These are phyloP conservation scores for Nakazawaea molendinolei DNA, from an alignment of 805 yeast species.

Conservation along the genomic window DNA sequence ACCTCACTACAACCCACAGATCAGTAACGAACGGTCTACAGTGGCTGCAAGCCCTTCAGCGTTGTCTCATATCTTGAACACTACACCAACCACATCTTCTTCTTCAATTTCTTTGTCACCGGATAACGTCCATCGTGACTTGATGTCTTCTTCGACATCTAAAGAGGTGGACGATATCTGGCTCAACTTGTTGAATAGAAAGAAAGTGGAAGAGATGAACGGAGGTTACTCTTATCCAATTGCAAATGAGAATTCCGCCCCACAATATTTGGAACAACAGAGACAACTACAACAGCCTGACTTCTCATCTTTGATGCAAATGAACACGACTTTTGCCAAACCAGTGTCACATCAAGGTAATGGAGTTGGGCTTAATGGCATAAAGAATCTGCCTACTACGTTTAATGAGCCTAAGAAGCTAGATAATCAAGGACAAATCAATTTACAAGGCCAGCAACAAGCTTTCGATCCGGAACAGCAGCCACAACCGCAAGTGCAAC, in stretches of 20 bases:
- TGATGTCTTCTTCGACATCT: slow-evolving; percentile 2
- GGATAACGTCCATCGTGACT: not conserved
- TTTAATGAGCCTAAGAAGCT: too few species aligned
- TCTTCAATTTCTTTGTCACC: slow-evolving; percentile 2
- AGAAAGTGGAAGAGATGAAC: slow-evolving; percentile 5
- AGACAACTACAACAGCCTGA: slow-evolving; percentile 5
- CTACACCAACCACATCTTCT: slow-evolving; percentile 1
- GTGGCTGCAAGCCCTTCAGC: not conserved
- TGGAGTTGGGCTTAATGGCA: too few species aligned
- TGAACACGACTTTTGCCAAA: too few species aligned
- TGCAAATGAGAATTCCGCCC: not conserved
- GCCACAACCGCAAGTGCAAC: too few species aligned
- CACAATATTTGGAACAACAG: not conserved
- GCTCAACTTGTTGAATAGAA: slow-evolving; percentile 7
- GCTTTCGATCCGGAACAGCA: too few species aligned
- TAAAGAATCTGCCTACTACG: too few species aligned
- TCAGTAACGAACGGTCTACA: not conserved
- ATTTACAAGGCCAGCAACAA: too few species aligned
- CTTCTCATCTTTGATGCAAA: slow-evolving; percentile 3
- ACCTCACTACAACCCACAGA: not conserved
- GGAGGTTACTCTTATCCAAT: slow-evolving; percentile 1
- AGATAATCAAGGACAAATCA: too few species aligned
- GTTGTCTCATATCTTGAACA: not conserved
- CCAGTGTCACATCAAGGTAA: too few species aligned
- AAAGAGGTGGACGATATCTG: slow-evolving; percentile 9